Base-by-base conservation (phyloP, 306 rosid species). In the Dicorynia guianensis region DNA sequence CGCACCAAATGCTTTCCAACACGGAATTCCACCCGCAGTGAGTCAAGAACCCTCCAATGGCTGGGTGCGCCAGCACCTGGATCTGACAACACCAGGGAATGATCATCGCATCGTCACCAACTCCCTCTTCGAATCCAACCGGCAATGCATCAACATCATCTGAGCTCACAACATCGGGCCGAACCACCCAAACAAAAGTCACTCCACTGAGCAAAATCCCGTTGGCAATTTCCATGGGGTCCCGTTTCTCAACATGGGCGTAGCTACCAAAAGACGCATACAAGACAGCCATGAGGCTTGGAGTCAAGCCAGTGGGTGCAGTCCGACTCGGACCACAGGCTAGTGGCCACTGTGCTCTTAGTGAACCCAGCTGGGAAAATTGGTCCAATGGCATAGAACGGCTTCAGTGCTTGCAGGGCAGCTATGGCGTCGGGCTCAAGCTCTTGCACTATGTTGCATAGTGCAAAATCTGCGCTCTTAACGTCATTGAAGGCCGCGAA, bases 1-100 rank as follows among this genome's bases (percentile, higher is more conserved):
- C 40, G 5, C 83, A 80, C 90, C 96, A 85, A 30, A 87, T 54
- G 11, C 87, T 81, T 54, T 87, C 92, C 36, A 90, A 36, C 34
- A 86, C 82, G 0, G 92, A 87, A 38, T 90, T 90, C 96, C 92
- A 87, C 2, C 92, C 95, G 13, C 92, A 90, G 38, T 87, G 89
- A 6, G 89, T 77, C 39, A 85, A 74, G 66, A 90, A 87, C 25
- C 92, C 89, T 72, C 90, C 83, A 19, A 86, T 50, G 0, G 89
- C 86, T 0, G 89, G 86, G 71, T 87, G 90, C 0, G 82, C 46
- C 84, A 85, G 66, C 43, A 87, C 88, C 11, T 63, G 69, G 0
- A 52, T 82, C 42, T 90, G 90, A 50, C 63, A 63, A 68, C 96
- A 90, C 92, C 92, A 90, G 2, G 87, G 84, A 15, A 87, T 34